Conservation (phyloP, 2,329 filamentous ascomycete species). For the Fusarium lateritium region DNA sequence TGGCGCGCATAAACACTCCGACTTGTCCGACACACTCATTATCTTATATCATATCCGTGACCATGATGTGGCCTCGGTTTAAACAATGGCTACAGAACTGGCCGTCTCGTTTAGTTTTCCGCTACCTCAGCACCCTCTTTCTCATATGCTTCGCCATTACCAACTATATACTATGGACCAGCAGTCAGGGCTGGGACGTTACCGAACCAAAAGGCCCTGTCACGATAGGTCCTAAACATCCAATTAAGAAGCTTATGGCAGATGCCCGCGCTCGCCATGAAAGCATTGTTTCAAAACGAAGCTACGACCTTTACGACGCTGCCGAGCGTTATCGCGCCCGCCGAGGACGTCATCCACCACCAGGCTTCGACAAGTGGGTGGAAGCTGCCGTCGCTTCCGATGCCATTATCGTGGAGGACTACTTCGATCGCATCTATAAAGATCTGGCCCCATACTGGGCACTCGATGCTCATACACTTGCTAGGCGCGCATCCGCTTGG, state of each 20-base stretch:
- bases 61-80: constrained; percentile 48
- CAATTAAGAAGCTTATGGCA: constrained; percentile 66
- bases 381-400: constrained; percentile 65
- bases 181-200: constrained; percentile 48
- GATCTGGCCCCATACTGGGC: constrained; percentile 75
- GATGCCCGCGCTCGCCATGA: constrained; percentile 62
- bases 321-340: constrained; percentile 69
- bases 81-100: constrained; percentile 49
- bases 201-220: constrained; percentile 43
- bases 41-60: constrained; percentile 27
- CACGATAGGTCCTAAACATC: constrained; percentile 56
- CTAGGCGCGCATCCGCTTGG: constrained; percentile 59
- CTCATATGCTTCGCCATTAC: constrained; percentile 47
- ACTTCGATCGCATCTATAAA: constrained; percentile 75
- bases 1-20: constrained; percentile 45
- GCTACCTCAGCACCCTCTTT: constrained; percentile 48
- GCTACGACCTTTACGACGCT: constrained; percentile 64
- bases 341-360: constrained; percentile 73
- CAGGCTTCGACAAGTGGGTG: constrained; percentile 74
- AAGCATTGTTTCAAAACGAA: constrained; percentile 60
- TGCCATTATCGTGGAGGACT: constrained; percentile 73
- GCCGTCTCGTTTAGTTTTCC: constrained; percentile 51
- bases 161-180: constrained; percentile 53
- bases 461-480: constrained; percentile 60
- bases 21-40: constrained; percentile 30